Base-by-base conservation (phyloP, 495 filamentous ascomycete genomes). In the Articulospora tetracladia region DNA sequence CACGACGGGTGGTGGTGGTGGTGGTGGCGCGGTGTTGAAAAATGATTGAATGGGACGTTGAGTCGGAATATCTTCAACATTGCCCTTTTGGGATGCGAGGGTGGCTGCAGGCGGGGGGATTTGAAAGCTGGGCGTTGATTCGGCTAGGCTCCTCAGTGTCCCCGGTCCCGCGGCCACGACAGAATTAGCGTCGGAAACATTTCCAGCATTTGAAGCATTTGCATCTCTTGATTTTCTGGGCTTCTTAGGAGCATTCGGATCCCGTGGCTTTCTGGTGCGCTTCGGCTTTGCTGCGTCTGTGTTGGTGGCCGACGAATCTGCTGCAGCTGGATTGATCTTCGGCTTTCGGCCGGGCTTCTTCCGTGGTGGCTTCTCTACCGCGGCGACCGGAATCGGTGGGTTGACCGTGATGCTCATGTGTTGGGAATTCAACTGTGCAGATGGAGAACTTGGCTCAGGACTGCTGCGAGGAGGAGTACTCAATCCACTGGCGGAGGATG, bases 191-290 rank as follows among this genome's bases (percentile, higher is more conserved):
- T 62, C 53, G 17, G 55, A 23, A 50, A 53, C 54, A 60, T 72
- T 70, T 25, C 65, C 64, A 44, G 54, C 68, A 17, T 74, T 76
- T 27, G 67, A 62, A 15, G 70, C 55, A 12, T 75, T 66, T 3
- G 68, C 65, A 17, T 66, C 61, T 26, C 57, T 62, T 73, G 82
- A 83, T 67, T 76, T 74, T 61, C 82, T 82, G 47, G 81, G 74
- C 64, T 74, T 77, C 20, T 73, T 67, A 10, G 81, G 74, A 17
- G 79, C 77, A 64, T 79, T 80, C 19, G 81, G 78, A 48, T 86
- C 83, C 62, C 76, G 79, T 12, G 82, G 78, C 60, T 84, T 85
- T 50, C 82, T 67, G 12, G 76, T 72, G 55, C 79, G 79, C 53
- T 79, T 78, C 46, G 73, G 72, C 67, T 85, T 86, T 20, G 79